Evolutionary conservation across 2,329 filamentous ascomycete species (phyloP), one percentile per base, ranked within the genome.

Genomic region (Alternaria rosae): DNA sequence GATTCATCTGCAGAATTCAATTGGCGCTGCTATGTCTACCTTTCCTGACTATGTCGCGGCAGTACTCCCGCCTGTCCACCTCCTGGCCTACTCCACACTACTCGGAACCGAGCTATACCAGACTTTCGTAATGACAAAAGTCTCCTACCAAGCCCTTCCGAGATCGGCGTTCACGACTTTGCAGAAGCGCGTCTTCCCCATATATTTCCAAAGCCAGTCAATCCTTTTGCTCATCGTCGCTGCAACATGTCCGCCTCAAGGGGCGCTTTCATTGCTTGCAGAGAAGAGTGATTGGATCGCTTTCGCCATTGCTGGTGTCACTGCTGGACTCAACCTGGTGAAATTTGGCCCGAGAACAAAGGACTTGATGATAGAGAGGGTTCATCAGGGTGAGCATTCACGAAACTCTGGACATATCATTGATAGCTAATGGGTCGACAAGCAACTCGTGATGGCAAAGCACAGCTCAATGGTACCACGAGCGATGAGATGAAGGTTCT

Each of bases 61-160:
- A 7, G 9, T 62, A 10, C 58, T 76, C n/a, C 64, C 62, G 4
- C 70, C 79, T 4, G 73, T 77, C 30, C 81, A 82, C 55, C 65
- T 82, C 10, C 57, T 82, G 11, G 68, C 76, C 1, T 82, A 80
- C 57, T 79, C 80, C 1, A 73, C 79, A 1, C 70, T 82, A 7
- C 71, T 82, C 5, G 80, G 80, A 12, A 77, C 76, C 3, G 71
- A 81, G 57, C 62, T 82, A 0, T 82, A 78, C 55, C 70, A 82
- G 66, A 80, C 68, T 62, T 81, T 82, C 54, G 60, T 81, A 38
- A 78, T 81, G 55, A 80, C 79, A 1, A 82, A 81, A 64, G 64
- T 83, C 17, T 74, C 78, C 21, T 78, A 76, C 59, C 68, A 68
- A 52, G 68, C 66, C 6, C 76, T 82, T 6, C 76, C 80, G 0